A percentile compares a stretch with the other conserved stretches of the same genome.
Evolutionary conservation across 805 yeast genomes (phyloP).

Genomic region (Isabelozyma pseudorhagii): DNA sequence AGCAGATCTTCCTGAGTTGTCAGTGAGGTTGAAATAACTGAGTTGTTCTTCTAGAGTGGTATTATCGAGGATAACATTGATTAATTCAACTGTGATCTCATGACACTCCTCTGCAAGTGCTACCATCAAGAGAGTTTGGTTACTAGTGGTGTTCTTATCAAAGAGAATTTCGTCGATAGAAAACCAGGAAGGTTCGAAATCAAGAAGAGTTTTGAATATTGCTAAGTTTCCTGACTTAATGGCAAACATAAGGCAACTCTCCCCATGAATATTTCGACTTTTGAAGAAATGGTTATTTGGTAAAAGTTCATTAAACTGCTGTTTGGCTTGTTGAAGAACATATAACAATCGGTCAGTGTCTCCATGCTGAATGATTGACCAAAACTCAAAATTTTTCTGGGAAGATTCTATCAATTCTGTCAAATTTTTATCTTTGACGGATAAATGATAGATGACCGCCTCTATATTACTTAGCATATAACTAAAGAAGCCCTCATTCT

Average conservation of each 20-base stretch:
- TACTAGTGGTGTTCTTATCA: conserved; percentile 53
- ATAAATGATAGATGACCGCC: conserved; percentile 68
- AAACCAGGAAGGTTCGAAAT: conserved; percentile 45
- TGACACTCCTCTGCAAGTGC: conserved; percentile 57
- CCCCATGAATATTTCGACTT: conserved; percentile 49
- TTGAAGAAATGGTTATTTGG: conserved; percentile 18
- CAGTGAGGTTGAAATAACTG: conserved; percentile 48
- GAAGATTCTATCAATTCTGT: conserved; percentile 41
- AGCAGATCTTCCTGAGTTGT: conserved; percentile 53
- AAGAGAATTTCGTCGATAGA: conserved; percentile 64
- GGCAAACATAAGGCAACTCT: conserved; percentile 67
- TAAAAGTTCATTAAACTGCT: conserved; percentile 5
- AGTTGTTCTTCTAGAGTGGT: conserved; percentile 45
- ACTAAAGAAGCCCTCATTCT: conserved; percentile 59
- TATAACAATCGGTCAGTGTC: conserved; percentile 19
- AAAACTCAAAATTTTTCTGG: conserved; percentile 46
- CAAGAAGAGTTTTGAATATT: conserved; percentile 45
- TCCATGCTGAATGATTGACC: conserved; percentile 45
- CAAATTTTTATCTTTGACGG: conserved; percentile 25
- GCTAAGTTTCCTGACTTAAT: conserved; percentile 45
- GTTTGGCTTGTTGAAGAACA: conserved; percentile 2
- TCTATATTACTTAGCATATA: conserved; percentile 83
- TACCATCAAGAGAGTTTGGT: conserved; percentile 54
- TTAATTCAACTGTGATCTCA: conserved; percentile 45
- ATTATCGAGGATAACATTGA: conserved; percentile 35